Evolutionary conservation across 1,284 basidiomycete species (phyloP), one percentile per base, ranked within the genome.

Genomic region (Phlebopus sp.): DNA sequence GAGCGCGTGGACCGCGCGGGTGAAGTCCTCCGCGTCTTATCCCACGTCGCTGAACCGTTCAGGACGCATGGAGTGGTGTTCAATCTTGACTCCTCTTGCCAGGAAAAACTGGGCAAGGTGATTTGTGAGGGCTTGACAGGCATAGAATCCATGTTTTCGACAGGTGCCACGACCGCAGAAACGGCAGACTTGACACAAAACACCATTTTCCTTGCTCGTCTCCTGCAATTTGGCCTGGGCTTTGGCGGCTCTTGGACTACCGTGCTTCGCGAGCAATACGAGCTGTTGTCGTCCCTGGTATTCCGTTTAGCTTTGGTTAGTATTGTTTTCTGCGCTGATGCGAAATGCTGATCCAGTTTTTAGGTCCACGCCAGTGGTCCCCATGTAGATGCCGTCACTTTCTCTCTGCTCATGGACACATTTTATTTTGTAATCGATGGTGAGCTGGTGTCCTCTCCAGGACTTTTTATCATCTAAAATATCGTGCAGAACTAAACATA

Each of bases 391-490:
- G 65, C 76, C 0, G 71, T 81, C 37, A 69, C 78, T 37, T 89
- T 82, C 62, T 75, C 82, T 0, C 63, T 90, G 23, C 66, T 90
- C 21, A 67, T 88, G 11, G 88, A 91, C 67, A 90, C 87, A 2
- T 68, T 86, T 0, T 81, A 80, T 57, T 86, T 83, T 59, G 66
- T 87, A 7, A 71, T 86, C 34, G 87, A 90, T 58, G 89, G 88
- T 87, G 58, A 55, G 75, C 57, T 13, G 43, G 1, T 0, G n/a
- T 6, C 4, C 5, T 15, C 21, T 8, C 2, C 25, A 42, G 30
- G 2, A n/a, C n/a, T n/a, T 18, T 23, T 17, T 25, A 6, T 42
- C 34, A 29, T 4, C 32, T 50, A 27, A 54, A 21, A 32, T 15
- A 23, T 17, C 40, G 8, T 40, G 14, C 57, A 90, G 88, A 88